Conservation (phyloP, 768 basidiomycete genomes). For the Mycena maculata region DNA sequence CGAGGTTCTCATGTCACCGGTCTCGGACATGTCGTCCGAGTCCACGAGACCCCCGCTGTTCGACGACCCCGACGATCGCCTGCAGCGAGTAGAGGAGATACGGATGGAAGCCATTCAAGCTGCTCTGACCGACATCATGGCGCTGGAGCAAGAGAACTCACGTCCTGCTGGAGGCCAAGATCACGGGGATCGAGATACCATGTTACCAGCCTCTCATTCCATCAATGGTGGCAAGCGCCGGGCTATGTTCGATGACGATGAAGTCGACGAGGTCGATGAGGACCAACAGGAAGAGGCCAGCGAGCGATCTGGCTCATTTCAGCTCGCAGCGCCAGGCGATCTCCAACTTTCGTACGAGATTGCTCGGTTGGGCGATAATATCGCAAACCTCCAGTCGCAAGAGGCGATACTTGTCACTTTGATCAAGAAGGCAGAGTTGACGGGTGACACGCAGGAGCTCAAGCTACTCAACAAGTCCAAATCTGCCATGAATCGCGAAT, state of each 20-base stretch:
- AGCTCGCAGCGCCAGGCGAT: conserved; percentile 89
- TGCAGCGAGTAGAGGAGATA: conserved; percentile 77
- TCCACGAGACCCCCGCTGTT: conserved; percentile 82
- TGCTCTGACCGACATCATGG: conserved; percentile 95
- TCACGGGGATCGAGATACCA: conserved; percentile 28
- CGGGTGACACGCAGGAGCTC: conserved; percentile 89
- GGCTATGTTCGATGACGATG: conserved; percentile 56
- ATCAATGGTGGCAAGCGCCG: conserved; percentile 39
- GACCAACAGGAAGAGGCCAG: conserved; percentile 56
- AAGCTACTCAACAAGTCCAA: conserved; percentile 85
- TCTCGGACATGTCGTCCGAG: conserved; percentile 61
- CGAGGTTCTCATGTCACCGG: conserved; percentile 85
- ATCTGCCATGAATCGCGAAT: conserved; percentile 82
- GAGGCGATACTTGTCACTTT: conserved; percentile 86
- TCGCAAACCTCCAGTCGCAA: conserved; percentile 82
- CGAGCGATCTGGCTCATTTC: conserved; percentile 64
- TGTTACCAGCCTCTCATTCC: conserved; percentile 27
- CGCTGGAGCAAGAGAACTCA: conserved; percentile 72
- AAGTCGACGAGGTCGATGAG: conserved; percentile 61
- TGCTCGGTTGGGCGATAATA: conserved; percentile 77
- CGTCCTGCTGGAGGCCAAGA: conserved; percentile 18
- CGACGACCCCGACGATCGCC: conserved; percentile 80
- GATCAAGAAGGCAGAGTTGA: conserved; percentile 94
- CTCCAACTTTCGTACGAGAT: conserved; percentile 92
- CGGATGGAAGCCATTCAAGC: conserved; percentile 97